Conservation (phyloP, 306 rosid species). For the Vigna reflexopilosa region DNA sequence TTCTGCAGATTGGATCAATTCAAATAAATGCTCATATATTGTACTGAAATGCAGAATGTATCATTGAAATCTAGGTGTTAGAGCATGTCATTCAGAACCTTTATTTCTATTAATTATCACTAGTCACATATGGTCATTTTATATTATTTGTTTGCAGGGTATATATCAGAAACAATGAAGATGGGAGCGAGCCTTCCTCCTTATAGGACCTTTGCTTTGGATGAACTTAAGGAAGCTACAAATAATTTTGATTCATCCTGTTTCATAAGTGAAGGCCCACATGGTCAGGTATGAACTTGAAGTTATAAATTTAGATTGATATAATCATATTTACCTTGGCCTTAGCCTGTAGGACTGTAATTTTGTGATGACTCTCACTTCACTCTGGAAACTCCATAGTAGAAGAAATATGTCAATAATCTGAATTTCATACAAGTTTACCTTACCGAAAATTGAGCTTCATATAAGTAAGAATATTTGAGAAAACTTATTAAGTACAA, state of each 20-base stretch:
- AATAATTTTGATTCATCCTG: slow-evolving; percentile 75
- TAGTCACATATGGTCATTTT: not conserved
- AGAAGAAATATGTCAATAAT: slow-evolving; percentile 2
- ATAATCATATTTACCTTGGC: slow-evolving; percentile 27
- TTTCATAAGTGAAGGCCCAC: slow-evolving; percentile 64
- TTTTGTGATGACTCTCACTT: slow-evolving; percentile 11
- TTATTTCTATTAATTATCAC: slow-evolving; percentile 11
- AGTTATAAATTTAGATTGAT: slow-evolving; percentile 5
- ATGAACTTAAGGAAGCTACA: slow-evolving; percentile 89
- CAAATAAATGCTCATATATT: slow-evolving; percentile 5
- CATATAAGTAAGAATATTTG: not conserved
- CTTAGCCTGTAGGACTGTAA: slow-evolving; percentile 2
- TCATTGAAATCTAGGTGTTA: not conserved
- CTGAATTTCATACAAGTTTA: not conserved
- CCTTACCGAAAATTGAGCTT: not conserved
- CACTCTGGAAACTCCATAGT: not conserved
- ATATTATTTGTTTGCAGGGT: slow-evolving; percentile 57
- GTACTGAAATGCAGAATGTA: slow-evolving; percentile 3
- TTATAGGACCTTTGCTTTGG: slow-evolving; percentile 85
- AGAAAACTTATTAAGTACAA: slow-evolving; percentile 9
- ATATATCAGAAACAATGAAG: slow-evolving; percentile 91
- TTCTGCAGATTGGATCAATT: slow-evolving; percentile 7
- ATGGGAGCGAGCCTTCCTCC: slow-evolving; percentile 86
- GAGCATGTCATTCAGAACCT: slow-evolving; percentile 29
- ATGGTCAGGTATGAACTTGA: slow-evolving; percentile 66